Percentiles rank a stretch among this genome's conserved stretches.
These are phyloP conservation scores for Tephrocybe sp. DNA, from an alignment of 768 basidiomycete species.

Conservation along the genomic window DNA sequence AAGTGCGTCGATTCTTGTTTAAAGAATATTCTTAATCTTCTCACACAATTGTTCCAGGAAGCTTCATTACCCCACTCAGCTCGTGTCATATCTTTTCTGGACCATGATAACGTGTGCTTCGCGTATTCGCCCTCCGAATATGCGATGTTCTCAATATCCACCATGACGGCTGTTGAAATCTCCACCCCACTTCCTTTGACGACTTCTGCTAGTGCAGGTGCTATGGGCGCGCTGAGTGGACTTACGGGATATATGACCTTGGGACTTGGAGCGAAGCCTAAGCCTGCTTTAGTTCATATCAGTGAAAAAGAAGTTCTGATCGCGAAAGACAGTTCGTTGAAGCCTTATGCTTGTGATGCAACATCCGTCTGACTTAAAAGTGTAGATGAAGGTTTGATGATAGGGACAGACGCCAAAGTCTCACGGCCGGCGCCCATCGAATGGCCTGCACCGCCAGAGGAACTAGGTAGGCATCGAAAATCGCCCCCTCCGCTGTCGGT, in stretches of 20 bases:
- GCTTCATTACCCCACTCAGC: conserved; percentile 84
- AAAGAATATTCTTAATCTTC: neutral
- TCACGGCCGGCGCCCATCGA: conserved; percentile 52
- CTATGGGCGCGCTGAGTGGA: conserved; percentile 78
- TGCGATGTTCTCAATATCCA: conserved; percentile 68
- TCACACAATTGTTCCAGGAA: conserved; percentile 55
- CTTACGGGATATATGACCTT: conserved; percentile 85
- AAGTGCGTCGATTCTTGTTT: conserved; percentile 41
- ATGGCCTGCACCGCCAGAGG: conserved; percentile 84
- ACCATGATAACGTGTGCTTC: conserved; percentile 61
- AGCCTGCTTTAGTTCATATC: conserved; percentile 58
- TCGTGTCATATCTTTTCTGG: conserved; percentile 77
- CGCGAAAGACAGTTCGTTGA: conserved; percentile 72
- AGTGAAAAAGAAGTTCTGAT: conserved; percentile 67
- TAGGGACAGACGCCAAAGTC: conserved; percentile 59
- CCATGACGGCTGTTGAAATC: conserved; percentile 58
- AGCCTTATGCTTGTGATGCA: neutral
- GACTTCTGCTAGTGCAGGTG: conserved; percentile 41
- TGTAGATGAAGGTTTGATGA: conserved; percentile 66
- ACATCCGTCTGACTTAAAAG: neutral
- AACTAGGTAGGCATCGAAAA: conserved; percentile 53
- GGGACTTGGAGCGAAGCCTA: conserved; percentile 73
- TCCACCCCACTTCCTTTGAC: conserved; percentile 47
- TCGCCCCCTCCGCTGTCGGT: neutral
- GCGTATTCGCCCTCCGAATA: conserved; percentile 82